These are phyloP conservation scores for Hyaloraphidium curvatum DNA, from an alignment of 192 early-diverging fungal genomes.

Conservation along the genomic window DNA sequence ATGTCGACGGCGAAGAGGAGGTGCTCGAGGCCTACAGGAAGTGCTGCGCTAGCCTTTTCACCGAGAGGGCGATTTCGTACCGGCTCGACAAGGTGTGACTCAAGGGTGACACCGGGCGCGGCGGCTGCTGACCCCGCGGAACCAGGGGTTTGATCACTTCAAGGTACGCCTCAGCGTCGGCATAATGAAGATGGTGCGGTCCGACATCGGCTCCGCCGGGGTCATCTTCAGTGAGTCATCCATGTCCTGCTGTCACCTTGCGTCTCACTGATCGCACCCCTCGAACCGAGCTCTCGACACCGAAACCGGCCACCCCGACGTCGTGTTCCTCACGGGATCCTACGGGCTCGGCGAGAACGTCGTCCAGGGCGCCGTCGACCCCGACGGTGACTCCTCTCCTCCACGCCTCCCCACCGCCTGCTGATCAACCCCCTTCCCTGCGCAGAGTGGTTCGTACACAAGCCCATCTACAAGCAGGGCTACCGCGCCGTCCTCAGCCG, in stretches of 20 bases:
- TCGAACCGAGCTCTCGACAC: too few relatives aligned
- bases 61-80: constrained; percentile 28
- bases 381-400: too few relatives aligned
- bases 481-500: background rate
- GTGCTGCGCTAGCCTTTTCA: constrained; percentile 26
- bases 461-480: background rate
- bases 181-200: constrained; percentile 22
- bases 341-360: constrained; percentile 30
- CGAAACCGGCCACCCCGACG: constrained; percentile 14
- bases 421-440: too few relatives aligned
- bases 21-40: constrained; percentile 19
- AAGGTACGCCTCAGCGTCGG: constrained; percentile 27
- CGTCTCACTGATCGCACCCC: too few relatives aligned
- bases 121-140: too few relatives aligned
- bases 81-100: constrained; percentile 14
- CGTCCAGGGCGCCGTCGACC: constrained; percentile 26
- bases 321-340: constrained; percentile 16
- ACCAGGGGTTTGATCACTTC: constrained; percentile 15
- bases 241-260: background rate
- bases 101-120: too few relatives aligned
- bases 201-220: constrained; percentile 6
- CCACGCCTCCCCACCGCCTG: too few relatives aligned
- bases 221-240: background rate
- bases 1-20: constrained; percentile 18
- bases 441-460: constrained; percentile 1